Evolutionary conservation across 2,329 filamentous ascomycete genomes (phyloP).

Genomic region (Didymella glomerata): DNA sequence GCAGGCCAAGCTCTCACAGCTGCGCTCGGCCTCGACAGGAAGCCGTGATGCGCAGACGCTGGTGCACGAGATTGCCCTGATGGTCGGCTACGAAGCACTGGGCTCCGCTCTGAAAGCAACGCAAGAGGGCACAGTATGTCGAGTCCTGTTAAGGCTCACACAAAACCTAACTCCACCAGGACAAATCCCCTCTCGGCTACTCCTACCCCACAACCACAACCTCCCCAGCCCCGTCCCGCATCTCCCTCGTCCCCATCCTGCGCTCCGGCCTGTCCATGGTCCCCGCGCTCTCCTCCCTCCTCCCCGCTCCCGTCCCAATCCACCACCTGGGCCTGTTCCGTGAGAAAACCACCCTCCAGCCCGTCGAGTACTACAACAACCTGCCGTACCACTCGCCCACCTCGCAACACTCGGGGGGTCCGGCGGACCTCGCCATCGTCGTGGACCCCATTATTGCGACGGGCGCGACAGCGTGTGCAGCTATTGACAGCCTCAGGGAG

Average conservation of each 20-base stretch:
- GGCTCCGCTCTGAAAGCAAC: constrained; percentile 66
- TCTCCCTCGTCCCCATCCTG: constrained; percentile 91
- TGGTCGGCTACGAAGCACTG: constrained; percentile 84
- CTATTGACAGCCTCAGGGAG: constrained; percentile 86
- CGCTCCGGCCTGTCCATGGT: constrained; percentile 91
- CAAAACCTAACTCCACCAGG: constrained; percentile 58
- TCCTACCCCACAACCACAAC: constrained; percentile 73
- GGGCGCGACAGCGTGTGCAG: constrained; percentile 86
- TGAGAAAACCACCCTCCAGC: constrained; percentile 83
- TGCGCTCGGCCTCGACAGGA: constrained; percentile 75
- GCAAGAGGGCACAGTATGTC: constrained; percentile 69
- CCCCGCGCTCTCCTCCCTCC: constrained; percentile 82
- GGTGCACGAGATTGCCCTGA: constrained; percentile 84
- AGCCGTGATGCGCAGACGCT: constrained; percentile 81
- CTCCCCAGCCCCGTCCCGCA: constrained; percentile 68
- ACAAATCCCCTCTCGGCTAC: constrained; percentile 79
- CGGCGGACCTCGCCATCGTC: constrained; percentile 76
- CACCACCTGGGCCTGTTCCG: constrained; percentile 96
- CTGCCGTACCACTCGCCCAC: constrained; percentile 75
- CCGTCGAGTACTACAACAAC: constrained; percentile 98
- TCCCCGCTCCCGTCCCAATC: constrained; percentile 80
- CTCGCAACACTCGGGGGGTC: constrained; percentile 50
- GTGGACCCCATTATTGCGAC: constrained; percentile 95
- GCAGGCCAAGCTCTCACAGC: constrained; percentile 85
- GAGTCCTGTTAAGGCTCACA: neutral